phyloP scores from a whole-genome alignment of 192 early-diverging fungal genomes.

The Coemansia umbellata region DNA sequence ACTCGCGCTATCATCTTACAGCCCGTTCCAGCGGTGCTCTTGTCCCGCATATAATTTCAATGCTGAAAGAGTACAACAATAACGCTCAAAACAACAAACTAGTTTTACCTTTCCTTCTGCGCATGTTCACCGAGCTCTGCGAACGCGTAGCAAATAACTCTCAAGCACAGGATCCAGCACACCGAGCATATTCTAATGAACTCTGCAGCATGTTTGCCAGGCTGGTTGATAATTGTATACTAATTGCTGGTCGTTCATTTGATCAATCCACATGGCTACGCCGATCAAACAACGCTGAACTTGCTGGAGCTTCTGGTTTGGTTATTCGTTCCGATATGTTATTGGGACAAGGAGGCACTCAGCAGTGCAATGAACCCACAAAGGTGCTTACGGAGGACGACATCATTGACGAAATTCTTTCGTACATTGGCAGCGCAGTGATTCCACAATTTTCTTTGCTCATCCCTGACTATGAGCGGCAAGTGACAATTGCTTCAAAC shows the following conservation, averaged over 20 bases:
- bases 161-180: conserved; percentile 10
- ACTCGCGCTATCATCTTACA: conserved; percentile 20
- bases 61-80: conserved; percentile 30
- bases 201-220: conserved; percentile 28
- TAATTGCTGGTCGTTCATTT: conserved; percentile 70
- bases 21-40: conserved; percentile 22
- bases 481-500: conserved; percentile 60
- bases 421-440: conserved; percentile 36
- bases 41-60: conserved; percentile 21
- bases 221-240: conserved; percentile 68
- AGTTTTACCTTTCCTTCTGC: conserved; percentile 40
- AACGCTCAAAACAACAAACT: conserved; percentile 25
- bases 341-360: neutral
- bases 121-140: conserved; percentile 45
- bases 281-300: conserved; percentile 4
- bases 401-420: conserved; percentile 59
- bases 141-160: conserved; percentile 23
- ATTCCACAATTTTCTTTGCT: conserved; percentile 68
- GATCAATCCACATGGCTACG: conserved; percentile 56
- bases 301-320: neutral
- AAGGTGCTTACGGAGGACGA: conserved; percentile 60
- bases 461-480: conserved; percentile 70
- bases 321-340: conserved; percentile 5
- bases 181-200: conserved; percentile 18
- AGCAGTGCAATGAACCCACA: neutral